These are phyloP conservation scores for Penicillium turbatum DNA, from an alignment of 495 filamentous ascomycete species.

Conservation along the genomic window DNA sequence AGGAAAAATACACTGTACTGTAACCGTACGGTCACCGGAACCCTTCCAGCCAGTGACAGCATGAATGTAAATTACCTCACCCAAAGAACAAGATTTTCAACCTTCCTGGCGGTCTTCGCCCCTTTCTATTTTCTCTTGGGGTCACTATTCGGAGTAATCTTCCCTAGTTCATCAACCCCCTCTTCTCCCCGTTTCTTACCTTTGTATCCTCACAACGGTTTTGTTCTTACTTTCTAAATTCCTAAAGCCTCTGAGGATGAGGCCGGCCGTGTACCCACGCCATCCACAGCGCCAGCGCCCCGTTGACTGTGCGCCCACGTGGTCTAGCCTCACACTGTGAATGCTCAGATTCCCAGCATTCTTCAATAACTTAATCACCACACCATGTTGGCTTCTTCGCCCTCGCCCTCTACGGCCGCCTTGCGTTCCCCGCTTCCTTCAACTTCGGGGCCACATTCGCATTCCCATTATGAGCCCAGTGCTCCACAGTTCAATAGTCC, in stretches of 20 bases:
- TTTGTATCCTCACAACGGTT: not conserved
- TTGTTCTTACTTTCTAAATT: not conserved
- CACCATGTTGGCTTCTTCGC: constrained; percentile 48
- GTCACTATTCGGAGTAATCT: not conserved
- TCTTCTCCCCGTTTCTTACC: constrained; percentile 1
- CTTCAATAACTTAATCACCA: constrained; percentile 7
- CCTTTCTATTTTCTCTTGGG: not conserved
- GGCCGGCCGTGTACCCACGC: constrained; percentile 28
- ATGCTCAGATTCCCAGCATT: constrained; percentile 21
- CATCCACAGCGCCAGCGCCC: constrained; percentile 34
- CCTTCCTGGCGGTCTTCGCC: not conserved
- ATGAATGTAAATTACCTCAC: constrained; percentile 8
- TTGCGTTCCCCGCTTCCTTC: constrained; percentile 31
- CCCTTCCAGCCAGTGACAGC: not conserved
- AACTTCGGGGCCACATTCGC: constrained; percentile 22
- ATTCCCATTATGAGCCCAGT: constrained; percentile 34
- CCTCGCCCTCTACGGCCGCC: constrained; percentile 41
- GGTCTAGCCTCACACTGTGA: constrained; percentile 34
- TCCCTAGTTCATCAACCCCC: not conserved
- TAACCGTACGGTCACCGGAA: constrained; percentile 4
- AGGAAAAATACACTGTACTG: not conserved
- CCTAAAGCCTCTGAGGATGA: constrained; percentile 21
- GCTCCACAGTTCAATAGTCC: constrained; percentile 36
- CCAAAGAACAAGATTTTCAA: constrained; percentile 11
- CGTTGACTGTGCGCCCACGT: constrained; percentile 46